Percentiles rank a stretch among this genome's conserved stretches.
phyloP scores from a whole-genome alignment of 345 rosid species.

The Trapa bicornis region DNA sequence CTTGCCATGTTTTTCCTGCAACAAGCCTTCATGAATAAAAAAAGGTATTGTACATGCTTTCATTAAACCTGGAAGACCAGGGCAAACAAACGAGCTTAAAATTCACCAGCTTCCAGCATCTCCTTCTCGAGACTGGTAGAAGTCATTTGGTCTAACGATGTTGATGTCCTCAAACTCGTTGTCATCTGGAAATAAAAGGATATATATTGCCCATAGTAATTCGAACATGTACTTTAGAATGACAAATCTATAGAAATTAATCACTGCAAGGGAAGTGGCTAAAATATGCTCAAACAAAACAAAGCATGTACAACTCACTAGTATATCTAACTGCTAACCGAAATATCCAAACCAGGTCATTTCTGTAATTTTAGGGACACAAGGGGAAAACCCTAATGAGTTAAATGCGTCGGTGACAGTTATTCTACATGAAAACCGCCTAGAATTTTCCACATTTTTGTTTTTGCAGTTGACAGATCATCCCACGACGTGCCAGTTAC shows the following conservation, averaged over 20 bases:
- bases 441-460: neutral
- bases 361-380: too few species aligned
- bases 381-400: too few species aligned
- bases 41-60: too few species aligned
- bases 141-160: constrained; percentile 11
- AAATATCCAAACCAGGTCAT: too few species aligned
- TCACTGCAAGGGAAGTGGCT: neutral
- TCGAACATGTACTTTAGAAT: too few species aligned
- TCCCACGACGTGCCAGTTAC: neutral
- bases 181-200: constrained; percentile 8
- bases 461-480: neutral
- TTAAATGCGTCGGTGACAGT: too few species aligned
- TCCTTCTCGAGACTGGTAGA: constrained; percentile 12
- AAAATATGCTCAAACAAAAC: neutral
- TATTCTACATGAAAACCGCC: neutral
- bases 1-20: too few species aligned
- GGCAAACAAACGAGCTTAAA: too few species aligned
- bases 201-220: neutral
- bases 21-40: too few species aligned
- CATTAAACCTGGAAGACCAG: too few species aligned
- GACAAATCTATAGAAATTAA: neutral
- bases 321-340: too few species aligned
- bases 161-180: constrained; percentile 14
- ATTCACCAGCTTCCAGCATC: constrained; percentile 30
- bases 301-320: neutral